phyloP scores from a whole-genome alignment of 371 early-diverging fungal species.

The Haplosporangium sp. region DNA sequence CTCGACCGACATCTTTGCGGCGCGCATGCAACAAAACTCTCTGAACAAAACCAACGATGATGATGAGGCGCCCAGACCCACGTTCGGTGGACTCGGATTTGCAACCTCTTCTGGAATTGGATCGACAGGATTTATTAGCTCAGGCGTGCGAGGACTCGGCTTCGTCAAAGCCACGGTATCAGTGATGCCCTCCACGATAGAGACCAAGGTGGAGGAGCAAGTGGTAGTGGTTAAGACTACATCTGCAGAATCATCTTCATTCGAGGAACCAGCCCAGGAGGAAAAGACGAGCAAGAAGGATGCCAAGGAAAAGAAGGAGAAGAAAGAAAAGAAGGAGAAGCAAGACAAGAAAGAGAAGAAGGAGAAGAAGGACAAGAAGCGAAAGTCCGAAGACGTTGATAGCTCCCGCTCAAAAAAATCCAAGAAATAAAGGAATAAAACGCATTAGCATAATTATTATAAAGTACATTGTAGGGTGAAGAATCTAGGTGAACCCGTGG shows the following conservation, averaged over 20 bases:
- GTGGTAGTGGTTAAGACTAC: slow-evolving; percentile 11
- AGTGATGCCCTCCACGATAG: slow-evolving; percentile 44
- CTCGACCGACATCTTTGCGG: slow-evolving; percentile 47
- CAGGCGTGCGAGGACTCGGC: slow-evolving; percentile 47
- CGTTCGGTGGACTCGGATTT: slow-evolving; percentile 58
- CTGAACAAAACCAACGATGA: slow-evolving; percentile 4
- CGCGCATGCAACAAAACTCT: slow-evolving; percentile 38
- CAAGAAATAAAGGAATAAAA: slow-evolving; percentile 28
- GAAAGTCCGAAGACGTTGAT: slow-evolving; percentile 48
- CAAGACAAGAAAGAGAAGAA: slow-evolving; percentile 30
- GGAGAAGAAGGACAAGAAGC: slow-evolving; percentile 32
- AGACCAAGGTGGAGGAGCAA: slow-evolving; percentile 37
- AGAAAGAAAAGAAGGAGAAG: slow-evolving; percentile 32
- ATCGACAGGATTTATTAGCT: slow-evolving; percentile 31
- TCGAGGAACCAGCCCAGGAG: slow-evolving; percentile 9
- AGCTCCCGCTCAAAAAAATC: slow-evolving; percentile 39
- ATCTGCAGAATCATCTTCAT: neutral
- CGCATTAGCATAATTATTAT: neutral
- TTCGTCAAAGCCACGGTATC: slow-evolving; percentile 52
- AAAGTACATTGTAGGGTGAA: neutral
- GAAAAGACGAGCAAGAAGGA: slow-evolving; percentile 35
- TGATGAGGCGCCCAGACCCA: slow-evolving; percentile 40
- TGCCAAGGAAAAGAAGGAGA: slow-evolving; percentile 41
- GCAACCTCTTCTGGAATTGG: slow-evolving; percentile 41
- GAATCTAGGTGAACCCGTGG: slow-evolving; percentile 13